These are phyloP conservation scores for Leucogyrophana mollusca DNA, from an alignment of 768 basidiomycete genomes.

Conservation along the genomic window DNA sequence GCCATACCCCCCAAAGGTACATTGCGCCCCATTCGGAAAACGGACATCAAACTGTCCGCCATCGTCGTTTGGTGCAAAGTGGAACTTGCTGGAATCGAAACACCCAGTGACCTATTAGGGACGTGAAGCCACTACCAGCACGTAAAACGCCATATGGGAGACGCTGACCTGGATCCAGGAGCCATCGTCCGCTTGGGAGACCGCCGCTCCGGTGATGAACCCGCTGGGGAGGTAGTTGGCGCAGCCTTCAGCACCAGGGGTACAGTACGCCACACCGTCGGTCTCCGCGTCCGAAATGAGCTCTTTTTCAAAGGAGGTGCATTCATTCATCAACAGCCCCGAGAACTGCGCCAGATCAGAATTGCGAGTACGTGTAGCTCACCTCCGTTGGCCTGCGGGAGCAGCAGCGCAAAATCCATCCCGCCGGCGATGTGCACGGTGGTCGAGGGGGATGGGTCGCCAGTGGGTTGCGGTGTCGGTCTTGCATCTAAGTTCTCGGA, in stretches of 20 bases:
- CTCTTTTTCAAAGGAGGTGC: no score
- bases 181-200: constrained; percentile 31
- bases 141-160: not conserved
- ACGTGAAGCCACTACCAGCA: no score
- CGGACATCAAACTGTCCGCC: constrained; percentile 52
- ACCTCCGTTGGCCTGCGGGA: constrained; percentile 34
- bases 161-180: constrained; percentile 39
- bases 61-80: constrained; percentile 34
- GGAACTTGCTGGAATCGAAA: constrained; percentile 26
- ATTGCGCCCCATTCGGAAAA: constrained; percentile 53
- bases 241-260: constrained; percentile 25
- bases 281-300: constrained; percentile 38
- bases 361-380: no score
- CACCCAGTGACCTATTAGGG: constrained; percentile 38
- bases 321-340: not conserved
- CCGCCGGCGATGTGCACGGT: constrained; percentile 33
- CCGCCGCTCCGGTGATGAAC: constrained; percentile 37
- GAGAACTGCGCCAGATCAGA: no score
- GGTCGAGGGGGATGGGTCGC: constrained; percentile 26
- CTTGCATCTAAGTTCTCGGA: constrained; percentile 8
- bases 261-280: constrained; percentile 38
- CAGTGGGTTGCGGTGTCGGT: constrained; percentile 43
- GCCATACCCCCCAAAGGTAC: constrained; percentile 48
- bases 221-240: constrained; percentile 28
- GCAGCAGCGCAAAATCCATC: constrained; percentile 33